Percentiles rank a stretch among this genome's conserved stretches.
Conservation (phyloP, 257 asterid genomes). For the Forsythia suspensa region DNA sequence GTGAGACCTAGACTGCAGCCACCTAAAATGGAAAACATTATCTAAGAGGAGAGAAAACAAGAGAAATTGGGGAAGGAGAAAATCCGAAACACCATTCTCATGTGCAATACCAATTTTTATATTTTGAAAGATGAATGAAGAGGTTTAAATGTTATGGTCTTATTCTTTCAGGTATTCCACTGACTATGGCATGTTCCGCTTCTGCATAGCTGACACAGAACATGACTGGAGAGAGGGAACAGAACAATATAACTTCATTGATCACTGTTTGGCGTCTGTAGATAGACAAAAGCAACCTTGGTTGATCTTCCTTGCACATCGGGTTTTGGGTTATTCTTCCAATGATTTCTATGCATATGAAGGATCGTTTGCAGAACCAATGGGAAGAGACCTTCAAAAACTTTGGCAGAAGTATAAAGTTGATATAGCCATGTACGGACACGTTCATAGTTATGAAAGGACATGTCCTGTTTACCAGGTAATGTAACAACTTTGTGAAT, state of each 20-base stretch:
- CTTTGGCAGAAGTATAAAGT: constrained; percentile 94
- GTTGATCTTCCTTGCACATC: constrained; percentile 80
- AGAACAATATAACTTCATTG: constrained; percentile 76
- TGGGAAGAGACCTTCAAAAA: constrained; percentile 85
- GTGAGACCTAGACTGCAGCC: not conserved
- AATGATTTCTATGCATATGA: constrained; percentile 39
- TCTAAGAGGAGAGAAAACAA: not conserved
- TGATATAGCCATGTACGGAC: constrained; percentile 77
- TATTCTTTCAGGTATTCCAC: constrained; percentile 62
- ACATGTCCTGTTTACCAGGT: constrained; percentile 87
- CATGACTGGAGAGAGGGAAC: constrained; percentile 90
- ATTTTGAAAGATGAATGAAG: too few species aligned
- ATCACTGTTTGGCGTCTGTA: constrained; percentile 73
- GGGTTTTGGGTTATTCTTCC: constrained; percentile 84
- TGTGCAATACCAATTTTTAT: too few species aligned
- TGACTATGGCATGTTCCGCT: constrained; percentile 89
- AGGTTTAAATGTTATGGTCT: not conserved
- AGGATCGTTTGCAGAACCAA: constrained; percentile 84
- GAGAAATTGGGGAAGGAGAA: too few species aligned
- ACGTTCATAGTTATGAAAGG: constrained; percentile 72
- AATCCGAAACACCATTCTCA: too few species aligned
- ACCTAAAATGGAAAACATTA: not conserved
- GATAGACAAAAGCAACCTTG: constrained; percentile 85
- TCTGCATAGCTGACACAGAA: constrained; percentile 85
- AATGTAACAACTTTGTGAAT: not conserved